Conservation (phyloP, 495 filamentous ascomycete species). For the Penicillium samsonianum region DNA sequence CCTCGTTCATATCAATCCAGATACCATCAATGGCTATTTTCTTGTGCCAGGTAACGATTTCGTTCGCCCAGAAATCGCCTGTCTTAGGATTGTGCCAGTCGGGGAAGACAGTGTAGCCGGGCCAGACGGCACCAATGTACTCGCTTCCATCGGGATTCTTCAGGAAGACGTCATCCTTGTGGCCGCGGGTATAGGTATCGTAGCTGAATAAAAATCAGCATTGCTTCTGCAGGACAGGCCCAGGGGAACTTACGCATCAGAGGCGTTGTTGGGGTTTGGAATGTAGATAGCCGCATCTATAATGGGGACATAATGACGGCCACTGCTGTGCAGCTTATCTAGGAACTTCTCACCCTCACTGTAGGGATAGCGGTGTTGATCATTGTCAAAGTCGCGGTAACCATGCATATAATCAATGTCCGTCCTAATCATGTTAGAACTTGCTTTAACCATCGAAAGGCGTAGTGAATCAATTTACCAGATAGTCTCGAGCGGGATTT, state of each 20-base stretch:
- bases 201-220: constrained; percentile 45
- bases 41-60: constrained; percentile 60
- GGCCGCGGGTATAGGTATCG: constrained; percentile 65
- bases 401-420: constrained; percentile 62
- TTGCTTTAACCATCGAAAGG: not conserved
- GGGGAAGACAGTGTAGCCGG: constrained; percentile 64
- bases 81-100: constrained; percentile 62
- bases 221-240: not conserved
- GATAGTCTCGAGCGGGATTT: constrained; percentile 65
- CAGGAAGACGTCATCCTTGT: constrained; percentile 62
- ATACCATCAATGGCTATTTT: constrained; percentile 61
- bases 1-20: constrained; percentile 68
- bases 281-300: constrained; percentile 82
- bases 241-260: constrained; percentile 56
- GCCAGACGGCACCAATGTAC: constrained; percentile 67
- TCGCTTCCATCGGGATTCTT: constrained; percentile 62
- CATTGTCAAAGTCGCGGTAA: constrained; percentile 61
- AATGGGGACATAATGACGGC: constrained; percentile 79
- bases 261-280: constrained; percentile 69
- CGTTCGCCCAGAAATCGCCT: constrained; percentile 69
- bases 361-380: constrained; percentile 50
- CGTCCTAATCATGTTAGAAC: constrained; percentile 32
- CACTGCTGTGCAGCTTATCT: constrained; percentile 59
- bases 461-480: constrained; percentile 49
- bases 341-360: constrained; percentile 61